Evolutionary conservation across 306 rosid species (phyloP).

Genomic region (Myrica gale): DNA sequence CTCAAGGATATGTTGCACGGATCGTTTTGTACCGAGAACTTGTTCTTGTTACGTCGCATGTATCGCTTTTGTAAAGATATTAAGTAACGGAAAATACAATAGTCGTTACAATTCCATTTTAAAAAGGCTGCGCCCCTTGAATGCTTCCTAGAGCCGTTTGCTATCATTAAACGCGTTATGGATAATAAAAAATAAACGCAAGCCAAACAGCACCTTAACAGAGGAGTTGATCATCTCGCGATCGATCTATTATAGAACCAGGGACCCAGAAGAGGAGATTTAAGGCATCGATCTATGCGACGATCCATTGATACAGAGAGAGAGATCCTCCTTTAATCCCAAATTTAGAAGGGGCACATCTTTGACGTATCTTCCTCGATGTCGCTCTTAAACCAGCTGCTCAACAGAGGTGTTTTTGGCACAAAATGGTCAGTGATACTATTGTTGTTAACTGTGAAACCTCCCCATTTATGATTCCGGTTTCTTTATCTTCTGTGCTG

Average conservation of each 20-base stretch:
- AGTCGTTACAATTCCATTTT: no score
- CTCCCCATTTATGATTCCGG: not conserved
- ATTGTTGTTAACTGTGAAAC: not conserved
- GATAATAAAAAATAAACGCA: no score
- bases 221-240: not conserved
- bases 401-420: slow-evolving; percentile 84
- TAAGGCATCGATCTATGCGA: not conserved
- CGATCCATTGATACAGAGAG: not conserved
- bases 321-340: not conserved
- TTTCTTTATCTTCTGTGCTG: not conserved
- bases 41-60: no score
- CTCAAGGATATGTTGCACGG: no score
- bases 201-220: not conserved
- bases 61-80: no score
- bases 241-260: not conserved
- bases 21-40: no score
- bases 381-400: slow-evolving; percentile 94
- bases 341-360: slow-evolving; percentile 3
- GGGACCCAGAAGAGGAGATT: not conserved
- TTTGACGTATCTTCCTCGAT: slow-evolving; percentile 28
- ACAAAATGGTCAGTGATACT: slow-evolving; percentile 67
- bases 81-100: no score
- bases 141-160: no score
- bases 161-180: no score
- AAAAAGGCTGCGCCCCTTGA: no score